Evolutionary conservation across 495 filamentous ascomycete species (phyloP).

Genomic region (Aspergillus cavernicola): DNA sequence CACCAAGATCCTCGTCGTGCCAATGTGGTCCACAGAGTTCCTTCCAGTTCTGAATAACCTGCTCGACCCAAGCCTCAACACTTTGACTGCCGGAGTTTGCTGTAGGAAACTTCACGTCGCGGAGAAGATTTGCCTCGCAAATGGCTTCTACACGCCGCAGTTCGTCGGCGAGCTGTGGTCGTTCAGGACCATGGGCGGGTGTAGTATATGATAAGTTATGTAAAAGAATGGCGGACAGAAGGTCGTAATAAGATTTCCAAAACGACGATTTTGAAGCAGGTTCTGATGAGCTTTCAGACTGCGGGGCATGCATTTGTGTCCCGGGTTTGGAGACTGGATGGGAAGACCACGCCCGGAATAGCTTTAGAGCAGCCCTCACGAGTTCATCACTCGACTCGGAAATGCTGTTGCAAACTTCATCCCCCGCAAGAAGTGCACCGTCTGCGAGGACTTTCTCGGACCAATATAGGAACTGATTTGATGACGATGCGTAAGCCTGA

Average conservation of each 20-base stretch:
- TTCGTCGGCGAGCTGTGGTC: slow-evolving; percentile 65
- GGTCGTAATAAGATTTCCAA: slow-evolving; percentile 78
- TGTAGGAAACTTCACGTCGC: slow-evolving; percentile 75
- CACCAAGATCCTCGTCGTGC: slow-evolving; percentile 71
- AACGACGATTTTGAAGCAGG: slow-evolving; percentile 34
- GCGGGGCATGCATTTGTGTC: slow-evolving; percentile 44
- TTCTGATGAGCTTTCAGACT: slow-evolving; percentile 17
- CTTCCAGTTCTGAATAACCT: slow-evolving; percentile 81
- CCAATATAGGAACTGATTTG: slow-evolving; percentile 64
- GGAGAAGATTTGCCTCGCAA: slow-evolving; percentile 69
- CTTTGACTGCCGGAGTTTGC: slow-evolving; percentile 70
- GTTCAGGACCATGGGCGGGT: slow-evolving; percentile 36
- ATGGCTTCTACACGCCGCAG: slow-evolving; percentile 68
- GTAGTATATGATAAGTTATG: slow-evolving; percentile 32
- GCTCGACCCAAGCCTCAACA: slow-evolving; percentile 76
- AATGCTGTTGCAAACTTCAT: slow-evolving; percentile 45
- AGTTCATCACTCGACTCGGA: slow-evolving; percentile 22
- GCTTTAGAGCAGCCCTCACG: slow-evolving; percentile 33
- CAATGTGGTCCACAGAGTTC: slow-evolving; percentile 70
- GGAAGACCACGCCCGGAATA: slow-evolving; percentile 40
- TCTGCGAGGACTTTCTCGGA: slow-evolving; percentile 70
- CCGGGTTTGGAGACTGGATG: slow-evolving; percentile 37
- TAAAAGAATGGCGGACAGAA: slow-evolving; percentile 58
- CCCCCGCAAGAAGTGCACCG: slow-evolving; percentile 61
- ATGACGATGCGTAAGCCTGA: slow-evolving; percentile 26